Base-by-base conservation (phyloP, 2,329 filamentous ascomycete genomes). In the Cadophora sp. region DNA sequence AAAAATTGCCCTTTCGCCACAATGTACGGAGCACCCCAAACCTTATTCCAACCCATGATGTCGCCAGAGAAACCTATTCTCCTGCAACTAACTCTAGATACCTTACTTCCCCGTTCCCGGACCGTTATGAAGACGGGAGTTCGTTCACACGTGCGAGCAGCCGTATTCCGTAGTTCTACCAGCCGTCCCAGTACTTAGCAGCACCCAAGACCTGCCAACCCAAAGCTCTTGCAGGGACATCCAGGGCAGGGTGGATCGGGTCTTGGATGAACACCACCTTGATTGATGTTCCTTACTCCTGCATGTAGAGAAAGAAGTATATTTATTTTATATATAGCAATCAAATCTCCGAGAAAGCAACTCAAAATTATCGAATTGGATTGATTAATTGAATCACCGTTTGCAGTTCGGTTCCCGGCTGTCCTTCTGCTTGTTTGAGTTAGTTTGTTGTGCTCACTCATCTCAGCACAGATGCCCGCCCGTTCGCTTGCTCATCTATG, bases 281-380 rank as follows among this genome's bases (percentile, higher is more conserved):
- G 45, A 39, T 50, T 62, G 55, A 3, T 6, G 4, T 30, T 30
- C 27, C 27, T 6, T 30, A 30, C 27, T 30, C 56, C 11, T 24
- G 39, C 20, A 20, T 59, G 33, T 22, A 53, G 13, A 47, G 47
- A 50, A 27, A 59, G 3, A 30, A 30, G 6, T 30, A 4, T 30
- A 30, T 30, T 30, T 30, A 30, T 30, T 30, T 30, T 61, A 66
- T 61, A 66, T 61, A 56, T 66, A 66, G 58, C 18, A 56, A 24
- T 27, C 22, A 41, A 66, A 66, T 66, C 48, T 66, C 64, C 64
- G 64, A 61, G 18, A 22, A 36, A 36, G 30, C 22, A 51, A 41
- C 27, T 30, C 27, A 30, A 30, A 30, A 30, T 3, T n/a, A n/a
- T n/a, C n/a, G n/a, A n/a, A n/a, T n/a, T n/a, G n/a, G n/a, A n/a